Conservation (phyloP, 2,329 filamentous ascomycete genomes). For the Fusarium caatingaense region DNA sequence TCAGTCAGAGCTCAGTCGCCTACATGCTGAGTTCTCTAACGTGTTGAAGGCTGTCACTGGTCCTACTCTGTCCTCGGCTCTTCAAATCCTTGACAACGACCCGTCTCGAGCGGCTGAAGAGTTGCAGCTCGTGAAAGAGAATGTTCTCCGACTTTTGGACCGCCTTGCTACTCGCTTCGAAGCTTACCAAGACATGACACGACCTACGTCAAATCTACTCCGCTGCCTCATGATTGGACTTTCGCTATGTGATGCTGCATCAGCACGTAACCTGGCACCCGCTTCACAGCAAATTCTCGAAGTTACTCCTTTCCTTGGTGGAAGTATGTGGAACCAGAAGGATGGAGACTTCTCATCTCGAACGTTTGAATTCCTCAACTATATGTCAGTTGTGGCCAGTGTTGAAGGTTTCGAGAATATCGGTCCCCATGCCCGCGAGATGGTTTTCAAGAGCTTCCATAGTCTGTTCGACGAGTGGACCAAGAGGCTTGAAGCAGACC, state of each 20-base stretch:
- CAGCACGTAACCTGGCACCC: slow-evolving; percentile 56
- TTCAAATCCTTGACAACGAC: slow-evolving; percentile 42
- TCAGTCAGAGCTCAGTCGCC: slow-evolving; percentile 71
- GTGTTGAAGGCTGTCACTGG: slow-evolving; percentile 73
- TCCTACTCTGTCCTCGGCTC: slow-evolving; percentile 55
- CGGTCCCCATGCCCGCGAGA: slow-evolving; percentile 57
- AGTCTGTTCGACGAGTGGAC: slow-evolving; percentile 85
- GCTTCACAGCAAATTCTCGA: slow-evolving; percentile 54
- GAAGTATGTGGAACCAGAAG: slow-evolving; percentile 49
- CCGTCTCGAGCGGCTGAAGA: slow-evolving; percentile 49
- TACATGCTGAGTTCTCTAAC: slow-evolving; percentile 88
- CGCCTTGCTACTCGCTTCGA: slow-evolving; percentile 77
- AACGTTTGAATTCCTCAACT: slow-evolving; percentile 59
- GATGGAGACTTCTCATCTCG: slow-evolving; percentile 36
- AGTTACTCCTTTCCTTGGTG: slow-evolving; percentile 68
- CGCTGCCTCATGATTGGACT: slow-evolving; percentile 82
- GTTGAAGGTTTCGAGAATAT: slow-evolving; percentile 61
- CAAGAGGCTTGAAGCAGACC: slow-evolving; percentile 78
- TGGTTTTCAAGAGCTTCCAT: slow-evolving; percentile 75
- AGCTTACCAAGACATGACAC: slow-evolving; percentile 86
- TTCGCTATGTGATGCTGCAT: slow-evolving; percentile 64
- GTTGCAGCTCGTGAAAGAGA: slow-evolving; percentile 63
- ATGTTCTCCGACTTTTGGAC: slow-evolving; percentile 74
- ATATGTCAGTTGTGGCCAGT: slow-evolving; percentile 52
- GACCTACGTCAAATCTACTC: slow-evolving; percentile 81